These are phyloP conservation scores for Hypoxylon sp. DNA, from an alignment of 2,329 filamentous ascomycete genomes.

Conservation along the genomic window DNA sequence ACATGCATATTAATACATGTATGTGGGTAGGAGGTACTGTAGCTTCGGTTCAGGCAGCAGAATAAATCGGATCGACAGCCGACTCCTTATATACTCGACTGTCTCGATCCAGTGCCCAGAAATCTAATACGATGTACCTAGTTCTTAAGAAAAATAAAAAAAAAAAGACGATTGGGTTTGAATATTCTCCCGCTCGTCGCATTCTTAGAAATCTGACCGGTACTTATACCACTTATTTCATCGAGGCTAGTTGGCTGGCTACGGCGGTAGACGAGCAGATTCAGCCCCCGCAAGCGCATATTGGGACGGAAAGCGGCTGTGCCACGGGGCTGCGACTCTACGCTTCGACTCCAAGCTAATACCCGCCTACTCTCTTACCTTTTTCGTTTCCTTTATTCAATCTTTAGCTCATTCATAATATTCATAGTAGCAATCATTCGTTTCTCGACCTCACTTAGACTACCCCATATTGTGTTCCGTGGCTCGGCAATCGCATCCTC, in stretches of 20 bases:
- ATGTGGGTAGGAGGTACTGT: background rate
- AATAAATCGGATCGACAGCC: constrained; percentile 42
- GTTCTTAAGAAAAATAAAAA: constrained; percentile 1
- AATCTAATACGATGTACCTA: background rate
- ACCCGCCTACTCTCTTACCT: constrained; percentile 2
- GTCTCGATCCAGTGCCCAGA: background rate
- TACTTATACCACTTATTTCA: constrained; percentile 1
- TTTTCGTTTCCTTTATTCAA: constrained; percentile 13
- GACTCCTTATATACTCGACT: constrained; percentile 8
- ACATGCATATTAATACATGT: constrained; percentile 14
- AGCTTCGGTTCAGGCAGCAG: constrained; percentile 48
- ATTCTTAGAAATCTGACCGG: background rate
- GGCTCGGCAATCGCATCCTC: constrained; percentile 8
- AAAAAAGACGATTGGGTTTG: background rate
- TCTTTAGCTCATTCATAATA: constrained; percentile 4
- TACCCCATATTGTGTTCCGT: constrained; percentile 12
- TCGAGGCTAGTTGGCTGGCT: background rate
- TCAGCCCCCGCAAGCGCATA: constrained; percentile 28
- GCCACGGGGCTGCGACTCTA: constrained; percentile 36
- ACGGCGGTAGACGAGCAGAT: constrained; percentile 10
- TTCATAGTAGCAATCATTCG: background rate
- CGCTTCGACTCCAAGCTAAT: constrained; percentile 29
- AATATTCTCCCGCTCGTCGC: constrained; percentile 7
- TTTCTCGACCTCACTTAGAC: constrained; percentile 7
- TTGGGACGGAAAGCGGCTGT: constrained; percentile 23